Conservation (phyloP, 2,329 filamentous ascomycete genomes). For the Fusarium poae region DNA sequence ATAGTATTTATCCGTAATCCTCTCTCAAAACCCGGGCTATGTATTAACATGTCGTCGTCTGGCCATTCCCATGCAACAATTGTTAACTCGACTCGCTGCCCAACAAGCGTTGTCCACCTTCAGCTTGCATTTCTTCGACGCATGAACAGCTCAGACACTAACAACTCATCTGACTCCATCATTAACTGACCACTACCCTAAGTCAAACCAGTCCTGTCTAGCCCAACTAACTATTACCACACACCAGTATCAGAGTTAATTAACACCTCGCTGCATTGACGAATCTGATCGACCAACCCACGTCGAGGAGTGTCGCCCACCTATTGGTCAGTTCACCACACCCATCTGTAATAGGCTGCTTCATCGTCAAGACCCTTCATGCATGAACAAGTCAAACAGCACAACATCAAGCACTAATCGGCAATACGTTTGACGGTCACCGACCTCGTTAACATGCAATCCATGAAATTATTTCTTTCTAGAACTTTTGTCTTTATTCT, state of each 20-base stretch:
- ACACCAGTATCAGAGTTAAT: neutral
- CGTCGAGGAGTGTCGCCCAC: slow-evolving; percentile 23
- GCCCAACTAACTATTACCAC: slow-evolving; percentile 1
- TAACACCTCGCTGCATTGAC: slow-evolving; percentile 7
- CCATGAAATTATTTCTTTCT: slow-evolving; percentile 7
- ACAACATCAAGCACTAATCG: slow-evolving; percentile 4
- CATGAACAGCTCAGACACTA: slow-evolving; percentile 43
- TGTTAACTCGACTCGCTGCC: slow-evolving; percentile 7
- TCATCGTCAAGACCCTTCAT: slow-evolving; percentile 35
- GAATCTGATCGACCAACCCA: slow-evolving; percentile 38
- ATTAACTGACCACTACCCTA: slow-evolving; percentile 4
- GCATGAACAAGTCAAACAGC: slow-evolving; percentile 28
- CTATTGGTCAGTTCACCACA: slow-evolving; percentile 36
- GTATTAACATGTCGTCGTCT: too few species aligned
- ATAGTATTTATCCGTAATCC: too few species aligned
- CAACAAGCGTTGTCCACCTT: slow-evolving; percentile 9
- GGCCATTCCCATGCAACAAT: too few species aligned
- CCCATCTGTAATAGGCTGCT: slow-evolving; percentile 5
- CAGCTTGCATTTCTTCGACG: slow-evolving; percentile 31
- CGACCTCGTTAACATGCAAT: slow-evolving; percentile 6
- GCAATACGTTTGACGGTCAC: slow-evolving; percentile 5
- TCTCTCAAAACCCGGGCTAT: too few species aligned
- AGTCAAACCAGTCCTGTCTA: slow-evolving; percentile 6
- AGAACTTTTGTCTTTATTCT: slow-evolving; percentile 32
- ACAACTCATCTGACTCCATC: slow-evolving; percentile 37